A percentile compares a stretch with the other conserved stretches of the same genome.
Evolutionary conservation across 2,329 filamentous ascomycete species (phyloP).

Genomic region (Fusarium kyushuense): DNA sequence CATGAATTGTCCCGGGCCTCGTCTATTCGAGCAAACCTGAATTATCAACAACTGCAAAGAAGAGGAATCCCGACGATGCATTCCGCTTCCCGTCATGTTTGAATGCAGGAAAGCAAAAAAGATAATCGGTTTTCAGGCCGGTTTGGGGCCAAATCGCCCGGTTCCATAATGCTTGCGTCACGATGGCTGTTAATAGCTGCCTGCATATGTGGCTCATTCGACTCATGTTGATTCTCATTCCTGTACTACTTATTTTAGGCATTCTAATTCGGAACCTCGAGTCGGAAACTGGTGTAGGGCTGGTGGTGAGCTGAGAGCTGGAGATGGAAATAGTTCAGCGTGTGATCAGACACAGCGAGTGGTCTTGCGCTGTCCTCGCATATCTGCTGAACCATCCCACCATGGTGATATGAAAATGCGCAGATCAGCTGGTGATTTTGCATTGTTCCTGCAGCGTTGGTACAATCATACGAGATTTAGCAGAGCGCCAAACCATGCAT

Average conservation of each 20-base stretch:
- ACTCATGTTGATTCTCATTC: constrained; percentile 33
- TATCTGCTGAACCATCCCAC: neutral
- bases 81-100: constrained; percentile 8
- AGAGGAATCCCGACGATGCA: constrained; percentile 2
- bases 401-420: neutral
- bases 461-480: constrained; percentile 11
- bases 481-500: constrained; percentile 20
- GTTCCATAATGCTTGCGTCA: constrained; percentile 23
- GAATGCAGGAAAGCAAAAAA: constrained; percentile 17
- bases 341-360: neutral
- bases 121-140: constrained; percentile 25
- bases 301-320: constrained; percentile 4
- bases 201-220: constrained; percentile 27
- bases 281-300: constrained; percentile 9
- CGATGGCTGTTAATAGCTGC: constrained; percentile 39
- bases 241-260: constrained; percentile 37
- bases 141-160: constrained; percentile 27
- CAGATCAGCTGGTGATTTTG: constrained; percentile 23
- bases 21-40: constrained; percentile 10
- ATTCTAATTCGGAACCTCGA: constrained; percentile 20
- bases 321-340: neutral
- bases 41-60: constrained; percentile 9
- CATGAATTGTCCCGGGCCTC: constrained; percentile 12
- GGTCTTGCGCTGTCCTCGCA: neutral
- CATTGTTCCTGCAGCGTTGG: constrained; percentile 21